Conservation (phyloP, 192 early-diverging fungal genomes). For the Cladochytrium replicatum region DNA sequence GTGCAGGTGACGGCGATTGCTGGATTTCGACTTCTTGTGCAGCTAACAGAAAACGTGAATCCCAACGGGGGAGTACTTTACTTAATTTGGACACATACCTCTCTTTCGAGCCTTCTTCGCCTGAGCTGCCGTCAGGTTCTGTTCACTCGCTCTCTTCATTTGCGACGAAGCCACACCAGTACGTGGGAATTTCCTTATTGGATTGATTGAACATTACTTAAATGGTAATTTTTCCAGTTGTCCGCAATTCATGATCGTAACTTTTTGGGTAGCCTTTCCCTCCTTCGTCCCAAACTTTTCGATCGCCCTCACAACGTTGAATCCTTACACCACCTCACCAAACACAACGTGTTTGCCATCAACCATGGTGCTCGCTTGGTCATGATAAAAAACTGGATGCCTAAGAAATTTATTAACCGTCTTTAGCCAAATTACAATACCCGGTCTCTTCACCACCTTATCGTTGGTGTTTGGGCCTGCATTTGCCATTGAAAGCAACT, state of each 20-base stretch:
- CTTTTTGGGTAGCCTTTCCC: conserved; percentile 39
- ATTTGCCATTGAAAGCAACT: conserved; percentile 82
- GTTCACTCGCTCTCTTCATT: no score
- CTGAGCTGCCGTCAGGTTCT: no score
- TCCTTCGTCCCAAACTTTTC: conserved; percentile 44
- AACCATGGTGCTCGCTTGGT: conserved; percentile 73
- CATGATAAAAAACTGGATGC: conserved; percentile 83
- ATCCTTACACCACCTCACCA: conserved; percentile 40
- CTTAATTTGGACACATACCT: no score
- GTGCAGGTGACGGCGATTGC: no score
- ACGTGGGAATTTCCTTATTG: no score
- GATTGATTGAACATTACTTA: no score
- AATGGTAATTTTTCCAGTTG: no score
- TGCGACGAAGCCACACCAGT: no score
- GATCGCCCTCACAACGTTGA: conserved; percentile 57
- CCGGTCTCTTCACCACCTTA: conserved; percentile 2
- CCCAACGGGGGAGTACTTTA: no score
- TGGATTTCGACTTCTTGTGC: no score
- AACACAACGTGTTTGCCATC: conserved; percentile 80
- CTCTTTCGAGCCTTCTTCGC: no score
- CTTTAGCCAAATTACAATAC: background rate
- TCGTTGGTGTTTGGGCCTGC: conserved; percentile 83
- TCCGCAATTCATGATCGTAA: conserved; percentile 57
- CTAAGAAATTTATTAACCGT: background rate
- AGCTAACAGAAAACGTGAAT: no score